These are phyloP conservation scores for Ascomycota sp. DNA, from an alignment of 2,329 filamentous ascomycete genomes.

Conservation along the genomic window DNA sequence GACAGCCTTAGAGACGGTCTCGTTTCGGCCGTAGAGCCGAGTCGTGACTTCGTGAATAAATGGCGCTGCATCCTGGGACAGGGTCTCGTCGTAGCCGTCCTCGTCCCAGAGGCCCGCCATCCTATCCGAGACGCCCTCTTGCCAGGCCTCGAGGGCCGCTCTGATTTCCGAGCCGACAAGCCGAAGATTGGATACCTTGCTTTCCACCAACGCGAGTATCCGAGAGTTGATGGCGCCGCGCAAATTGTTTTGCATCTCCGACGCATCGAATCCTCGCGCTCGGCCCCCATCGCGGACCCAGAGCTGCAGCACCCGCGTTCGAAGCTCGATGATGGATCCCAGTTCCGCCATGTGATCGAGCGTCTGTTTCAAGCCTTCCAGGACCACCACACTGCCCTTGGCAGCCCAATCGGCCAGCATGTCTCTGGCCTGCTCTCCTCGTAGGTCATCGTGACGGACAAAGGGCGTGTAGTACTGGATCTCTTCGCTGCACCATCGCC, in stretches of 20 bases:
- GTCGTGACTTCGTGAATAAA: slow-evolving; percentile 53
- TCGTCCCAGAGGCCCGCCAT: slow-evolving; percentile 45
- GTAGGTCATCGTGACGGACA: slow-evolving; percentile 60
- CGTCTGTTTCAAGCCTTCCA: slow-evolving; percentile 39
- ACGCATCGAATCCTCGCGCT: slow-evolving; percentile 44
- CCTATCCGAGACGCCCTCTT: slow-evolving; percentile 26
- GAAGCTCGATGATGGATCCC: slow-evolving; percentile 45
- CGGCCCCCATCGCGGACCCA: slow-evolving; percentile 54
- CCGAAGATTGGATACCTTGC: slow-evolving; percentile 42
- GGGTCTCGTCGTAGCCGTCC: slow-evolving; percentile 41
- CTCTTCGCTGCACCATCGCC: slow-evolving; percentile 63
- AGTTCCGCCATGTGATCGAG: slow-evolving; percentile 44
- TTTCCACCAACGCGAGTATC: slow-evolving; percentile 40
- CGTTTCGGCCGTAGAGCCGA: slow-evolving; percentile 51
- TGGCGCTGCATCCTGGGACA: slow-evolving; percentile 39
- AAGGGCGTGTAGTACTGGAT: slow-evolving; percentile 74
- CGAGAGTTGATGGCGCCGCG: slow-evolving; percentile 49
- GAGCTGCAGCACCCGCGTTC: slow-evolving; percentile 48
- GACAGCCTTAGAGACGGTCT: slow-evolving; percentile 40
- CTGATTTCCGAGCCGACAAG: slow-evolving; percentile 45
- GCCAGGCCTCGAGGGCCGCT: slow-evolving; percentile 40
- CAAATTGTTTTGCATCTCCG: slow-evolving; percentile 46
- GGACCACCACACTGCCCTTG: slow-evolving; percentile 35
- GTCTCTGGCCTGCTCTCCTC: slow-evolving; percentile 35
- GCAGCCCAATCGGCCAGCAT: slow-evolving; percentile 44